These are phyloP conservation scores for Cystofilobasidium macerans DNA, from an alignment of 768 basidiomycete genomes.

Conservation along the genomic window DNA sequence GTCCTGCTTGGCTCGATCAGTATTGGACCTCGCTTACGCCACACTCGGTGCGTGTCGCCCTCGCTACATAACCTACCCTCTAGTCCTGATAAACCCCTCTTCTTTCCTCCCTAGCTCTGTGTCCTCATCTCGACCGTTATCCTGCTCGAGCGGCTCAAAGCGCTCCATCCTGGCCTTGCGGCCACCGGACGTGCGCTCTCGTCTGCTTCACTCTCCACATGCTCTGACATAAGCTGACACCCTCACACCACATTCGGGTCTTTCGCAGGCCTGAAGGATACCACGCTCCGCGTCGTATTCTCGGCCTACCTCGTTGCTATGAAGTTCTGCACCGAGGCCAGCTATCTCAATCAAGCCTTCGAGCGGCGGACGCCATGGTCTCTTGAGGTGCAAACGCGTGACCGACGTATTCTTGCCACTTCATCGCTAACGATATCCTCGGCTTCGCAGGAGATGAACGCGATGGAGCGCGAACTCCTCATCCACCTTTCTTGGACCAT, in stretches of 20 bases:
- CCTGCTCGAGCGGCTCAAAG: slow-evolving; percentile 8
- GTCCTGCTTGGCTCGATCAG: background rate
- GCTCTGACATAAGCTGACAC: background rate
- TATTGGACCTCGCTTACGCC: slow-evolving; percentile 15
- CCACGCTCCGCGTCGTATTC: slow-evolving; percentile 9
- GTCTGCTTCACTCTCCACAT: background rate
- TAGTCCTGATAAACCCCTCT: no score
- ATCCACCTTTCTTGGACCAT: background rate
- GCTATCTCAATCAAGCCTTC: slow-evolving; percentile 6
- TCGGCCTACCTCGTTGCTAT: slow-evolving; percentile 13
- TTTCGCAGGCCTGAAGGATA: slow-evolving; percentile 1
- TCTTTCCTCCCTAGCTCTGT: background rate
- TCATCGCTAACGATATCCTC: background rate
- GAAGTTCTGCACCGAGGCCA: slow-evolving; percentile 7
- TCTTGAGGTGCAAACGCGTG: background rate
- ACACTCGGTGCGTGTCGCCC: background rate
- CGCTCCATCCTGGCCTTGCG: background rate
- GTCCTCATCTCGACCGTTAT: slow-evolving; percentile 6
- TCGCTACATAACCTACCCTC: background rate
- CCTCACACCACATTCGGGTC: no score
- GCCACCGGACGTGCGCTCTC: background rate
- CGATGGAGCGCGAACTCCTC: slow-evolving; percentile 14
- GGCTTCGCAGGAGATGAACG: slow-evolving; percentile 5
- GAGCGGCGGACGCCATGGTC: background rate
- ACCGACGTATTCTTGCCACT: background rate